A percentile compares a stretch with the other conserved stretches of the same genome.
Evolutionary conservation across 768 basidiomycete species (phyloP).

Genomic region (Mycena haematopus): DNA sequence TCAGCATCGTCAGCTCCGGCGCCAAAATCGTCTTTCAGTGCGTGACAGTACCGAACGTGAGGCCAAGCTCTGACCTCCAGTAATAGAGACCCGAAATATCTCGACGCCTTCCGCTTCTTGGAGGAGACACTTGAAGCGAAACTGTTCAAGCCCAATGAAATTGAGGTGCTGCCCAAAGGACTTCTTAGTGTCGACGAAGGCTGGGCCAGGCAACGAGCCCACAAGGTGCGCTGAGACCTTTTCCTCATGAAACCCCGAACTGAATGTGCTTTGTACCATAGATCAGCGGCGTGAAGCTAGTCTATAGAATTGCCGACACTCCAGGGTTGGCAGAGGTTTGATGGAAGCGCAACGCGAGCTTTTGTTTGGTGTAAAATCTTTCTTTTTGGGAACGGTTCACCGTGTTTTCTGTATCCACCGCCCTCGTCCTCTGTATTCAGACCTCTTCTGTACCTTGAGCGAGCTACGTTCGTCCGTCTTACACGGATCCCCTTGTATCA

Average conservation of each 20-base stretch:
- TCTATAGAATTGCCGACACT: slow-evolving; percentile 20
- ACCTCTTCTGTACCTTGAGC: no score
- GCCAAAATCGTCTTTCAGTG: slow-evolving; percentile 18
- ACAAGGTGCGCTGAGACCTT: slow-evolving; percentile 10
- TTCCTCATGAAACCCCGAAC: slow-evolving; percentile 6
- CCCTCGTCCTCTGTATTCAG: no score
- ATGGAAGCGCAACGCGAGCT: slow-evolving; percentile 13
- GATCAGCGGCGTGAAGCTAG: slow-evolving; percentile 20
- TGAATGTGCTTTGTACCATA: slow-evolving; percentile 14
- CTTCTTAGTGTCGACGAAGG: slow-evolving; percentile 18
- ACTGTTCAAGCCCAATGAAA: slow-evolving; percentile 18
- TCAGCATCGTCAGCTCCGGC: slow-evolving; percentile 19
- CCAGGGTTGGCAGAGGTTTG: slow-evolving; percentile 18
- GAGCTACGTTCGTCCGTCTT: no score
- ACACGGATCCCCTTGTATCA: no score
- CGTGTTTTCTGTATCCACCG: no score
- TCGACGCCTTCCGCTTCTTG: slow-evolving; percentile 19
- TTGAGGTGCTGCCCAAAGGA: slow-evolving; percentile 21
- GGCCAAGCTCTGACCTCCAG: slow-evolving; percentile 14
- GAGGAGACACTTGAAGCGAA: slow-evolving; percentile 20
- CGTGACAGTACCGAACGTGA: slow-evolving; percentile 10
- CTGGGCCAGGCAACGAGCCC: slow-evolving; percentile 18
- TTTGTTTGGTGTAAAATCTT: no score
- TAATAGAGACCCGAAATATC: slow-evolving; percentile 17
- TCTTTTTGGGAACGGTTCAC: no score